Base-by-base conservation (phyloP, 768 basidiomycete genomes). In the Collybia mongolica region DNA sequence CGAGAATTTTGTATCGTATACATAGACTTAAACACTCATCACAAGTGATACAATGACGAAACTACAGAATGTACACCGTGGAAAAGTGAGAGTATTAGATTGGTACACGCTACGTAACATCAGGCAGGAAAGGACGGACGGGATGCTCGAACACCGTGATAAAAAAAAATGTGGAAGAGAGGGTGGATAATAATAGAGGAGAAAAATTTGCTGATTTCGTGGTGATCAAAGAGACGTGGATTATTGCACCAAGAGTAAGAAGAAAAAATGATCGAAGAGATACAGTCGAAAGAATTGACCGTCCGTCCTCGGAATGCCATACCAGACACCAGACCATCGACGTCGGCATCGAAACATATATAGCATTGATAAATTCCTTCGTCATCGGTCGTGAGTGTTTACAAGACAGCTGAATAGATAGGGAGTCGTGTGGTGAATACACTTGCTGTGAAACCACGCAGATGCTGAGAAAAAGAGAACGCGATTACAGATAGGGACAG, bases 301-400 rank as follows among this genome's bases (percentile, higher is more conserved):
- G 57, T 62, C 58, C 58, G 53, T 55, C 54, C 51, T 55, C 51
- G 52, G 58, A 50, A 49, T 57, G 54, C 50, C 55, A 53, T 51
- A 57, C 48, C 45, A 46, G 46, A 52, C 44, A 51, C 53, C 36
- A 47, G 23, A 48, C 51, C 39, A 17, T 20, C 38, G 29, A 57
- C 39, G 48, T 44, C 51, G 46, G 39, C 20, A 48, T 44, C 38
- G 41, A 39, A 50, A 47, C 47, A 54, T 44, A 53, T 39, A 57
- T 59, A 60, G 51, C 38, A 48, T 14, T 53, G 51, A 58, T 48
- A 57, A 48, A 56, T 56, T 61, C 59, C 53, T 32, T 60, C 51
- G 52, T 52, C 50, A 49, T 52, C 32, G 52, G 47, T 52, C 48
- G 46, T 51, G 37, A 43, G 37, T 39, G 38, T 51, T 32, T 47